Conservation (phyloP, 2,329 filamentous ascomycete genomes). For the Fusarium sp. region DNA sequence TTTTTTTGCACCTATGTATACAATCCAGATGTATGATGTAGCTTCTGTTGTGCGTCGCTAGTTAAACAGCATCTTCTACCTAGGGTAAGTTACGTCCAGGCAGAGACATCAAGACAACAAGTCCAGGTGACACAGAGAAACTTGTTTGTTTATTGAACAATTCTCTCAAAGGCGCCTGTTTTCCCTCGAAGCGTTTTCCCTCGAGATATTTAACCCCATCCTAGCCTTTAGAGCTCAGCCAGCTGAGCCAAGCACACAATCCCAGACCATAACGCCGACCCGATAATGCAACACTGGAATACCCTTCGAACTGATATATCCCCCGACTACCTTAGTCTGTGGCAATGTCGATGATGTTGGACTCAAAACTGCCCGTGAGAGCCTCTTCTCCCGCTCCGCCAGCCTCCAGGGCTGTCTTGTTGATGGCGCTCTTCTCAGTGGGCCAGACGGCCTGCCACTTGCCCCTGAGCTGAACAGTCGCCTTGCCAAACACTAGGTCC, state of each 20-base stretch:
- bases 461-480: constrained; percentile 52
- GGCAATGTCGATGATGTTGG: constrained; percentile 35
- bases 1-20: neutral
- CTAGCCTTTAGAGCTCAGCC: neutral
- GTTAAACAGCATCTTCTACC: neutral
- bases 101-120: neutral
- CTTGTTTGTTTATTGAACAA: neutral
- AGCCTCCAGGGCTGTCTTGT: constrained; percentile 33
- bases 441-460: constrained; percentile 52
- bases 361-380: constrained; percentile 36
- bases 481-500: constrained; percentile 48
- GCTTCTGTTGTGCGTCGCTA: neutral
- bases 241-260: neutral
- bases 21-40: neutral
- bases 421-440: constrained; percentile 39
- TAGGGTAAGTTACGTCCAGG: neutral
- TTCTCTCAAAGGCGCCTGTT: neutral
- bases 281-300: neutral
- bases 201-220: neutral
- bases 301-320: neutral
- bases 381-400: constrained; percentile 30
- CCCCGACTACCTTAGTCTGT: constrained; percentile 2
- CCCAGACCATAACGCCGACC: neutral
- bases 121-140: neutral
- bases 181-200: neutral